Conservation (phyloP, 2,329 filamentous ascomycete genomes). For the Epichloe bromicola region DNA sequence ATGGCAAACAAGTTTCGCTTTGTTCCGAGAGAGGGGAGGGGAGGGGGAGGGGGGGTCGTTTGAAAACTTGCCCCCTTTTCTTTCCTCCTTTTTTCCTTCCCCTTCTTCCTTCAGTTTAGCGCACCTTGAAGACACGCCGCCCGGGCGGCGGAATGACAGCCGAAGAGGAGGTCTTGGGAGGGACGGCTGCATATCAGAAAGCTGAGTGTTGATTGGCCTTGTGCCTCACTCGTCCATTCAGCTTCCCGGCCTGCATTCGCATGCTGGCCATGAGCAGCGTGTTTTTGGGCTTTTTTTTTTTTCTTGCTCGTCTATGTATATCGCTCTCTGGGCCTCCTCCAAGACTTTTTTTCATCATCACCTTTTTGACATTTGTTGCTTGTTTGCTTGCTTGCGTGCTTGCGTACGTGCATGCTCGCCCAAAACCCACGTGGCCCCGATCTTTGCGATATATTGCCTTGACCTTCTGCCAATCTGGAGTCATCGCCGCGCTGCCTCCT, state of each 20-base stretch:
- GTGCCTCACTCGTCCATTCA: not conserved
- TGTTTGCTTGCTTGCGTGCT: not conserved
- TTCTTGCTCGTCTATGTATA: not conserved
- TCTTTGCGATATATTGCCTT: not conserved
- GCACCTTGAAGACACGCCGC: constrained; percentile 4
- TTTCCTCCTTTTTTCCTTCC: no score
- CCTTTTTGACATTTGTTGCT: not conserved
- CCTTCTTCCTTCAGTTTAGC: not conserved
- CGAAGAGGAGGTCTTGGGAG: constrained; percentile 1
- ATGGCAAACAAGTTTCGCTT: not conserved
- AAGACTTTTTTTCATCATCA: not conserved
- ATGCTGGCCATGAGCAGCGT: not conserved
- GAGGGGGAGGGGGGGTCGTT: no score
- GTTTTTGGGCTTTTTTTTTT: not conserved
- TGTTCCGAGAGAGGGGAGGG: no score
- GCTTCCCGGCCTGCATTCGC: not conserved
- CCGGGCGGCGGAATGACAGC: constrained; percentile 4
- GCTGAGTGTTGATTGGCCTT: not conserved
- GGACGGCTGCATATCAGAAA: constrained; percentile 4
- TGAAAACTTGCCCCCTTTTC: no score
- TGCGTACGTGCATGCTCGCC: not conserved
- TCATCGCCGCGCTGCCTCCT: no score
- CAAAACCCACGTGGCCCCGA: not conserved
- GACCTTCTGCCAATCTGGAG: no score
- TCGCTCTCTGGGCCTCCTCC: constrained; percentile 1